phyloP scores from a whole-genome alignment of 257 asterid species.

The Agastache rugosa region DNA sequence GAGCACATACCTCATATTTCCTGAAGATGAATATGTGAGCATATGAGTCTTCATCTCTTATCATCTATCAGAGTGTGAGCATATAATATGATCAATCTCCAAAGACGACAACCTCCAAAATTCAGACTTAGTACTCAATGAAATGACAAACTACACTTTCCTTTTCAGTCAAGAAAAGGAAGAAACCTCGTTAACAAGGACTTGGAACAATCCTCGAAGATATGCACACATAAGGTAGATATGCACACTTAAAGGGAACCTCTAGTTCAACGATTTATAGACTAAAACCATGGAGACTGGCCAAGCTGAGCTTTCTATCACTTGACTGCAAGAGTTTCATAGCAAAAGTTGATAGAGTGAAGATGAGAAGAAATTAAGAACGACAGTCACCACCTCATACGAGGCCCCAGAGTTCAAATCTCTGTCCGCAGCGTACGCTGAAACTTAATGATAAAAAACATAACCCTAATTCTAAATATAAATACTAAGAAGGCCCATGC shows the following conservation, averaged over 20 bases:
- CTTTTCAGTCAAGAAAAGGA: slow-evolving; percentile 2
- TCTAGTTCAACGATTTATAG: slow-evolving; percentile 6
- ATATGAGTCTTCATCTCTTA: neutral
- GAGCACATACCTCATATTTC: neutral
- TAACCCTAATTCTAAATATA: too few species aligned
- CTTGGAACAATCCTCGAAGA: neutral
- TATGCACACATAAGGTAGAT: neutral
- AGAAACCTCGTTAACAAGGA: too few species aligned
- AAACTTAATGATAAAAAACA: too few species aligned
- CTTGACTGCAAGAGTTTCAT: neutral
- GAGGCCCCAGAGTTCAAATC: too few species aligned
- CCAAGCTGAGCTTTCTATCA: slow-evolving; percentile 6
- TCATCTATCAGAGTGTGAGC: neutral
- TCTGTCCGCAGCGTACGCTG: too few species aligned
- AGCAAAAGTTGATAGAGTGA: too few species aligned
- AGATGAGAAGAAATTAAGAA: too few species aligned
- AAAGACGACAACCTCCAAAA: neutral
- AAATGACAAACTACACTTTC: neutral
- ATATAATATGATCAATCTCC: neutral
- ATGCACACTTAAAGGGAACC: neutral
- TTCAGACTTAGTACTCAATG: neutral
- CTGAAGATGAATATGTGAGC: neutral
- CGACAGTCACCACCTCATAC: too few species aligned
- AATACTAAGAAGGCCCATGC: too few species aligned
- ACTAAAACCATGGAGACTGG: slow-evolving; percentile 13